Evolutionary conservation across 2,329 filamentous ascomycete species (phyloP), one percentile per base, ranked within the genome.

Genomic region (Ophiostoma sp.): DNA sequence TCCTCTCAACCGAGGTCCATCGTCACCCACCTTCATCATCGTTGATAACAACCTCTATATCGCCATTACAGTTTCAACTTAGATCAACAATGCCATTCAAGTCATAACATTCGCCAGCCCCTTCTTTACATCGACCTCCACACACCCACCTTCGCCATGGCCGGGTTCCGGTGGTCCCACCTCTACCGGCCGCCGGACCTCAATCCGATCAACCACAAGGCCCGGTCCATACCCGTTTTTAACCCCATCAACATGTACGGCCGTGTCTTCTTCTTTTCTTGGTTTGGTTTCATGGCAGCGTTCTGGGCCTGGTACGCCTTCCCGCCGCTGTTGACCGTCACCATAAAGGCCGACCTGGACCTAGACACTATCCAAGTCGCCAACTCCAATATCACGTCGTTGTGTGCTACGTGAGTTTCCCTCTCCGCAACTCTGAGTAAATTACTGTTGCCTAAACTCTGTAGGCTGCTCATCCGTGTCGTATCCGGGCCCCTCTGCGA

Each of bases 301-400:
- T 97, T 97, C 82, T 93, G 93, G 87, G 94, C 93, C 12, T 97
- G 92, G 92, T 97, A 97, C 84, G 92, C 94, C 1, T 97, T 97
- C 82, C 93, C 94, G 76, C 94, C 94, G 77, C 84, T 96, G 86
- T 85, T 93, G 79, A 89, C 90, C 69, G 88, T 91, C 79, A 93
- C 93, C 36, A 97, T 97, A 84, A 91, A 91, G 80, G 85, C 90
- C 76, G 93, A 97, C 79, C 87, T 97, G 45, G 80, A 90, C 70
- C 89, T 97, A 78, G 91, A 87, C 12, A 85, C 90, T 33, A 84
- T 85, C 45, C 87, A 97, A 80, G 86, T 97, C 71, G 90, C 92
- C 77, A 98, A 97, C 83, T 97, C 94, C 50, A 97, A 97, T 82
- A 95, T 97, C 75, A 88, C 96, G 73, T 94, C 94, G 6, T 85